These are phyloP conservation scores for Exophiala alcalophila DNA, from an alignment of 2,329 filamentous ascomycete species.

Conservation along the genomic window DNA sequence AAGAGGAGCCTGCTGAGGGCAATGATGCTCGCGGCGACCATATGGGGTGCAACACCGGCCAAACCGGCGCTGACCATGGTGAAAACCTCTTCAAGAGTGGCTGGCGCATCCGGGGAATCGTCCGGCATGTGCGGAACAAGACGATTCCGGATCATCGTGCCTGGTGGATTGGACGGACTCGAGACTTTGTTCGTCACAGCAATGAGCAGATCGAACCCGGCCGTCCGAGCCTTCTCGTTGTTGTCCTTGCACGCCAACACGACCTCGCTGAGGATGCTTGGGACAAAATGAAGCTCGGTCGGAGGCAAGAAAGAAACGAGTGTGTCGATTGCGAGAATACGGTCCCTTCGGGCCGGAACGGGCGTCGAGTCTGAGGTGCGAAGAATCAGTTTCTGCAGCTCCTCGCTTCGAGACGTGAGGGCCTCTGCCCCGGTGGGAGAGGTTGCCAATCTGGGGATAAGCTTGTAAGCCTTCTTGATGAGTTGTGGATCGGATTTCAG, in stretches of 20 bases:
- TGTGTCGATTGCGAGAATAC: conserved; percentile 76
- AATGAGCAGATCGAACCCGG: conserved; percentile 86
- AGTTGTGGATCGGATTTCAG: conserved; percentile 70
- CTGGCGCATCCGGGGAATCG: conserved; percentile 71
- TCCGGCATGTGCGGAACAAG: conserved; percentile 83
- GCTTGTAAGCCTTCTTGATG: conserved; percentile 98
- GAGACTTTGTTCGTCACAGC: conserved; percentile 82
- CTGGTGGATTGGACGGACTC: conserved; percentile 55
- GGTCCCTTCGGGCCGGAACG: conserved; percentile 79
- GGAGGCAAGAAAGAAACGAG: conserved; percentile 75
- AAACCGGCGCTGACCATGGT: conserved; percentile 97
- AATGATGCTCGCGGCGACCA: conserved; percentile 96
- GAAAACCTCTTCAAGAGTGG: conserved; percentile 90
- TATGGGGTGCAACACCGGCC: conserved; percentile 87
- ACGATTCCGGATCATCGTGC: conserved; percentile 77
- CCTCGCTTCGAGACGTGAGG: conserved; percentile 68
- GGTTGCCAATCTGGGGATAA: conserved; percentile 84
- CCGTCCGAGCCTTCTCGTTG: conserved; percentile 87
- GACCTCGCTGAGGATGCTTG: conserved; percentile 84
- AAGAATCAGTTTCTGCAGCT: conserved; percentile 80
- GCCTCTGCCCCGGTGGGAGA: conserved; percentile 75
- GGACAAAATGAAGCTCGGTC: conserved; percentile 85
- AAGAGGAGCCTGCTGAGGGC: conserved; percentile 90
- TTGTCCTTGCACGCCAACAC: conserved; percentile 97
- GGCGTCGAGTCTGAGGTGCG: conserved; percentile 79